A percentile compares a stretch with the other conserved stretches of the same genome.
Conservation (phyloP, 495 filamentous ascomycete genomes). For the Tetracladium setigerum region DNA sequence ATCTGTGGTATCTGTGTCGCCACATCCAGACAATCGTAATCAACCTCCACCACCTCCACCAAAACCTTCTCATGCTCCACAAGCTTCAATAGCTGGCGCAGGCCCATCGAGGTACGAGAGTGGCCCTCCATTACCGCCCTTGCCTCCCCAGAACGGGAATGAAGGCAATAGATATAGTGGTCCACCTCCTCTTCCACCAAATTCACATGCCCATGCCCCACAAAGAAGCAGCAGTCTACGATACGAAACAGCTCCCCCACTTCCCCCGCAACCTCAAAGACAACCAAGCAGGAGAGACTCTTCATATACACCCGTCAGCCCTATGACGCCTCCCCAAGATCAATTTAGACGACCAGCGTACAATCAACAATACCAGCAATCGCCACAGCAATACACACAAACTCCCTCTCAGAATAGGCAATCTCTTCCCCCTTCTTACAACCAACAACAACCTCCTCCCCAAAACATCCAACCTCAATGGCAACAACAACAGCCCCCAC, state of each 20-base stretch:
- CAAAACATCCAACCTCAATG: constrained; percentile 11
- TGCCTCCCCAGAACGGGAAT: constrained; percentile 22
- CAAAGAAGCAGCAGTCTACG: constrained; percentile 17
- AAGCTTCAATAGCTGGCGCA: background rate
- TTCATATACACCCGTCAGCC: constrained; percentile 17
- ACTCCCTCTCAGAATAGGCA: background rate
- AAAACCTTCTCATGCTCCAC: constrained; percentile 13
- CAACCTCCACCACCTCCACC: constrained; percentile 36
- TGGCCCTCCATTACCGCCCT: constrained; percentile 33
- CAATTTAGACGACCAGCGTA: constrained; percentile 3
- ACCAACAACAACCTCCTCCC: constrained; percentile 18
- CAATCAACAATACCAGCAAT: constrained; percentile 11
- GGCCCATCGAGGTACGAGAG: constrained; percentile 7
- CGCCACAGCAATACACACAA: constrained; percentile 6
- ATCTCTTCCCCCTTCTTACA: constrained; percentile 1
- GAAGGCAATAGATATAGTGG: constrained; percentile 3
- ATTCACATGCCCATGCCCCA: constrained; percentile 9
- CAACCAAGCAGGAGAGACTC: constrained; percentile 9
- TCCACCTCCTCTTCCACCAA: constrained; percentile 8
- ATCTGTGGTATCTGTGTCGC: constrained; percentile 16
- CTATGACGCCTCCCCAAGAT: constrained; percentile 11
- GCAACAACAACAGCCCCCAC: constrained; percentile 12
- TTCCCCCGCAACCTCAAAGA: constrained; percentile 20
- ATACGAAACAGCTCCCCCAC: constrained; percentile 21
- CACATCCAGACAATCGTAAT: constrained; percentile 5